phyloP scores from a whole-genome alignment of 768 basidiomycete genomes.

The Strobilomyces echinocephalus region DNA sequence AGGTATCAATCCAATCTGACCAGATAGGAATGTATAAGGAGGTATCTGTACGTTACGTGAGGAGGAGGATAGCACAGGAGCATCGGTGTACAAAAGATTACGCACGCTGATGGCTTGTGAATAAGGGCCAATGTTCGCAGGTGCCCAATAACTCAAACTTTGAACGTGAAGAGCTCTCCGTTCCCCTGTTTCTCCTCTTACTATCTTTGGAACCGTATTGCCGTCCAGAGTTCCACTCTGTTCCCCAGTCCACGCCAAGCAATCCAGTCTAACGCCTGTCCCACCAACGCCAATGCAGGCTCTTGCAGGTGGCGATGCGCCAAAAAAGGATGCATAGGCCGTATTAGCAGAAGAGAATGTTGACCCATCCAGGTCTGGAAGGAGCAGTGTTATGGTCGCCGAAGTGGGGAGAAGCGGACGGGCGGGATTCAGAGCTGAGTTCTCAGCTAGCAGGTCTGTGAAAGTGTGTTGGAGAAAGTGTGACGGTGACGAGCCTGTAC shows the following conservation, averaged over 20 bases:
- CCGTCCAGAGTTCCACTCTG: constrained; percentile 2
- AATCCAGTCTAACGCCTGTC: constrained; percentile 66
- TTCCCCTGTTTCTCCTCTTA: constrained; percentile 27
- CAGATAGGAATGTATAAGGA: constrained; percentile 81
- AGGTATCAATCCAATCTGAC: constrained; percentile 91
- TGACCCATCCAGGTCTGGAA: constrained; percentile 65
- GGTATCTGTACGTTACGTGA: constrained; percentile 46
- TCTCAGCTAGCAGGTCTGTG: constrained; percentile 48
- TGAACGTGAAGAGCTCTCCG: constrained; percentile 89
- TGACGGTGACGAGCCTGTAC: background rate
- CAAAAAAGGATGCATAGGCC: constrained; percentile 79
- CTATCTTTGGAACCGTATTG: constrained; percentile 11
- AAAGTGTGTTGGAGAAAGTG: background rate
- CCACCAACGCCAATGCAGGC: constrained; percentile 85
- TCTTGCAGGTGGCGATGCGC: constrained; percentile 85
- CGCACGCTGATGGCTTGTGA: constrained; percentile 85
- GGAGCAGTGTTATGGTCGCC: constrained; percentile 73
- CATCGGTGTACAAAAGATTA: constrained; percentile 4
- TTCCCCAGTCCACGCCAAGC: constrained; percentile 55
- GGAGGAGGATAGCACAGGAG: background rate
- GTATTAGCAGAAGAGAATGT: constrained; percentile 74
- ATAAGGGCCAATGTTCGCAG: constrained; percentile 98
- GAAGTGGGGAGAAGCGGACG: constrained; percentile 14
- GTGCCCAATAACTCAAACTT: constrained; percentile 96
- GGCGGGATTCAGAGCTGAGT: constrained; percentile 37